Base-by-base conservation (phyloP, 2,329 filamentous ascomycete species). In the Colletotrichum phormii region DNA sequence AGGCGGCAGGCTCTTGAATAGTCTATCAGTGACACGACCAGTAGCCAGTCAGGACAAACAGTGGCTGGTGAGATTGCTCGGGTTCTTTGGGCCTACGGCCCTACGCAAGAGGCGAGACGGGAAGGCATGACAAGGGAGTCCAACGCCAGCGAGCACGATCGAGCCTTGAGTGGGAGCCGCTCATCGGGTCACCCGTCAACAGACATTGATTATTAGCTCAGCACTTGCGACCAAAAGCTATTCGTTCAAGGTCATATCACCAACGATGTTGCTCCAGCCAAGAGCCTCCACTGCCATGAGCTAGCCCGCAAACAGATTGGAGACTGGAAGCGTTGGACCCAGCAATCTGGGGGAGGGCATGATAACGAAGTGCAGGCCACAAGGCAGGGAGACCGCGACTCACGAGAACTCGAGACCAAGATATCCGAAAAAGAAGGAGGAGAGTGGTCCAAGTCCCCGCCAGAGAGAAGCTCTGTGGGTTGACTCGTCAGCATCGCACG, bases 381-480 rank as follows among this genome's bases (percentile, higher is more conserved):
- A 37, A 64, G 59, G n/a, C n/a, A n/a, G n/a, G n/a, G 37, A 15
- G 29, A n/a, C 42, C 42, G 42, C 42, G 6, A 42, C 37, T 42
- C 15, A 42, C 37, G 42, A 49, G 42, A 18, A 49, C 55, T 57
- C 46, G 15, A 58, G 42, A 70, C 69, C 60, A 78, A 74, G 67
- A 78, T 72, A 66, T 75, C 18, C 35, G n/a, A 37, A 37, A 13
- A 33, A 46, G 18, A 31, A 57, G 6, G 49, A 37, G 54, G 22
- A 29, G 33, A 9, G 42, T 11, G 60, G 60, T 8, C 31, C 11
- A 22, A 11, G 18, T 18, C 33, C 51, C 24, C 31, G 31, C 31
- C 29, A n/a, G 35, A 49, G 37, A 49, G 13, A 24, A 26, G 22
- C 37, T n/a, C 18, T 26, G 26, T 49, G 7, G 29, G 31, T 63